These are phyloP conservation scores for Fusarium albidum DNA, from an alignment of 2,329 filamentous ascomycete genomes.

Conservation along the genomic window DNA sequence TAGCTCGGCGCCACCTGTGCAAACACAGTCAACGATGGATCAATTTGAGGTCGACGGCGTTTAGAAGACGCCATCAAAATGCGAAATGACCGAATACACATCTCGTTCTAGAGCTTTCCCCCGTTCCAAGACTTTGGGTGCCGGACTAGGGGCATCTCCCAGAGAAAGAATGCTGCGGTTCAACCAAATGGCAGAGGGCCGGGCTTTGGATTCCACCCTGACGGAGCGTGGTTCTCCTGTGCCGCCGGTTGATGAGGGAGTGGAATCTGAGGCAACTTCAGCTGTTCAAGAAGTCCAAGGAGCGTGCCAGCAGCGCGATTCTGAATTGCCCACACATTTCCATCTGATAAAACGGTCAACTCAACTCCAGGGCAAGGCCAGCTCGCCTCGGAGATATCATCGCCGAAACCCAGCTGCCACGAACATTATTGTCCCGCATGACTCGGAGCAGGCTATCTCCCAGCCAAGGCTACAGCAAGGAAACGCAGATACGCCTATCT, in stretches of 20 bases:
- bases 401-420: constrained; percentile 39
- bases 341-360: background rate
- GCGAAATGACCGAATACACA: background rate
- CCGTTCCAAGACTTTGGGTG: constrained; percentile 10
- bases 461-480: background rate
- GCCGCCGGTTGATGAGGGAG: constrained; percentile 25
- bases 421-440: constrained; percentile 27
- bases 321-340: background rate
- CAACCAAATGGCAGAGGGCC: background rate
- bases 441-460: background rate
- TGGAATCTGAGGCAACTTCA: background rate
- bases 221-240: constrained; percentile 42
- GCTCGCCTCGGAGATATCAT: constrained; percentile 29
- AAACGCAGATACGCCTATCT: constrained; percentile 42
- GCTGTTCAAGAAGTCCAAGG: background rate
- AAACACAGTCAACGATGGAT: background rate
- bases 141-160: background rate
- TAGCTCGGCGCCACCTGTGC: constrained; percentile 14
- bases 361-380: background rate
- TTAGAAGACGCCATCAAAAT: constrained; percentile 13
- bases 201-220: background rate
- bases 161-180: background rate
- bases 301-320: background rate
- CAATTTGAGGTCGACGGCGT: constrained; percentile 5
- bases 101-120: background rate